Percentiles rank a stretch among this genome's conserved stretches.
Evolutionary conservation across 177 flowering plant species (phyloP).

Genomic region (Vitis hybrid): DNA sequence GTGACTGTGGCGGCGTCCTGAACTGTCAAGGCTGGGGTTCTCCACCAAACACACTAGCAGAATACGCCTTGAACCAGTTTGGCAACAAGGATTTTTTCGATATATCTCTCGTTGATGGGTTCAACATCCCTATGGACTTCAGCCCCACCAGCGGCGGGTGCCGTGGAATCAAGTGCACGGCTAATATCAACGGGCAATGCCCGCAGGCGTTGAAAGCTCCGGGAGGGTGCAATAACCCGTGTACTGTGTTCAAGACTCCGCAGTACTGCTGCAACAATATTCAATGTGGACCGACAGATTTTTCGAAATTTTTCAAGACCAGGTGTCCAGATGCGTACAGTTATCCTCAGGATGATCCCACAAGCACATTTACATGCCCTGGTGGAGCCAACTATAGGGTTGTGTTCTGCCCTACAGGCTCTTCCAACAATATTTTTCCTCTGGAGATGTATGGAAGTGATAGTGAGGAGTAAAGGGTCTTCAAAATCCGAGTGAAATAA

Average conservation of each 20-base stretch:
- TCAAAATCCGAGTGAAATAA: not conserved
- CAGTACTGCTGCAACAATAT: conserved; percentile 23
- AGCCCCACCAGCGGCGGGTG: conserved; percentile 20
- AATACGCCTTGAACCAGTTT: conserved; percentile 30
- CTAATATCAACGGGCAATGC: conserved; percentile 28
- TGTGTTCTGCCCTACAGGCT: conserved; percentile 28
- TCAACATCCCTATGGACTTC: conserved; percentile 34
- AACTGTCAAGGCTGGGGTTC: conserved; percentile 27
- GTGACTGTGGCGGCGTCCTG: conserved; percentile 36
- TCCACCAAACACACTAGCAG: conserved; percentile 42
- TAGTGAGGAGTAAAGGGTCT: not conserved
- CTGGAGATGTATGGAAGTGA: conserved; percentile 9
- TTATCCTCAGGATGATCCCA: conserved; percentile 30
- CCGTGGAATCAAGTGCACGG: conserved; percentile 21
- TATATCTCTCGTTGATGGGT: conserved; percentile 34
- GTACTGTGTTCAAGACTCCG: conserved; percentile 31
- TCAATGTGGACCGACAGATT: conserved; percentile 20
- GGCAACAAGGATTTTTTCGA: conserved; percentile 27
- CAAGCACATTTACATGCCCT: conserved; percentile 35
- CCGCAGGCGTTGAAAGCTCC: conserved; percentile 15
- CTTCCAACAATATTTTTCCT: not conserved
- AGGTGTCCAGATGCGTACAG: conserved; percentile 33
- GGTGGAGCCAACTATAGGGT: conserved; percentile 28
- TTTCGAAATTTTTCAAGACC: conserved; percentile 24
- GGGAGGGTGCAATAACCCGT: conserved; percentile 32